Percentiles rank a stretch among this genome's conserved stretches.
Evolutionary conservation across 2,329 filamentous ascomycete genomes (phyloP).

Genomic region (Calonectria henricotiae): DNA sequence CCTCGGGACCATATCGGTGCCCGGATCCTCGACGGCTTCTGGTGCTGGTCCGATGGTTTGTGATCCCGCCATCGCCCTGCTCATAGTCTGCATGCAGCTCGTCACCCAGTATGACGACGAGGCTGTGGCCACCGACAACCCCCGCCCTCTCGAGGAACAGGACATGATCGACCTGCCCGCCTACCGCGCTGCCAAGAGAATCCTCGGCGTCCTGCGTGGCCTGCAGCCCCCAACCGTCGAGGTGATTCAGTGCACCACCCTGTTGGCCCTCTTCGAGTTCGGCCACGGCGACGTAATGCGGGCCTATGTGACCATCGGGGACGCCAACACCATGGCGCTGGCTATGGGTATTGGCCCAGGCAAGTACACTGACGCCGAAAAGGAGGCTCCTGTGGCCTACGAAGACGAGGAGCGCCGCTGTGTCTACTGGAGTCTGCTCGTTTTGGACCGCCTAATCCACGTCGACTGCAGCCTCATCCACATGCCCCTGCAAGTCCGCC

Average conservation of each 20-base stretch:
- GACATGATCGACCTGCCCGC: constrained; percentile 61
- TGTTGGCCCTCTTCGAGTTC: constrained; percentile 64
- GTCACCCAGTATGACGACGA: constrained; percentile 60
- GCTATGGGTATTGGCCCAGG: constrained; percentile 59
- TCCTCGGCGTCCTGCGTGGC: constrained; percentile 58
- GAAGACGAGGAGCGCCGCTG: constrained; percentile 61
- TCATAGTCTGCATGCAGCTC: constrained; percentile 64
- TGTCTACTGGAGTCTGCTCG: constrained; percentile 64
- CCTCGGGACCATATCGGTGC: constrained; percentile 28
- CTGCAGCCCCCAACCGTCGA: constrained; percentile 59
- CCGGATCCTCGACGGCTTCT: constrained; percentile 8
- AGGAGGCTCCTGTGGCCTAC: constrained; percentile 50
- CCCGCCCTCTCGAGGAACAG: constrained; percentile 52
- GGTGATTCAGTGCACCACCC: constrained; percentile 61
- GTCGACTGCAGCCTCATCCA: constrained; percentile 54
- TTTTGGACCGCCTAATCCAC: constrained; percentile 61
- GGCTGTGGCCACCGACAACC: constrained; percentile 51
- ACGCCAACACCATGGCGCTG: constrained; percentile 59
- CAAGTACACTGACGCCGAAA: constrained; percentile 55
- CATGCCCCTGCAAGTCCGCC: constrained; percentile 57
- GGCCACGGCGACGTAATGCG: constrained; percentile 62
- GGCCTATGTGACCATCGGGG: constrained; percentile 63
- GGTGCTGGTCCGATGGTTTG: constrained; percentile 37
- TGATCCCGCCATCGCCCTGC: constrained; percentile 57
- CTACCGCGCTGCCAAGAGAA: constrained; percentile 60